phyloP scores from a whole-genome alignment of 2,329 filamentous ascomycete genomes.

The Claviceps maximensis region DNA sequence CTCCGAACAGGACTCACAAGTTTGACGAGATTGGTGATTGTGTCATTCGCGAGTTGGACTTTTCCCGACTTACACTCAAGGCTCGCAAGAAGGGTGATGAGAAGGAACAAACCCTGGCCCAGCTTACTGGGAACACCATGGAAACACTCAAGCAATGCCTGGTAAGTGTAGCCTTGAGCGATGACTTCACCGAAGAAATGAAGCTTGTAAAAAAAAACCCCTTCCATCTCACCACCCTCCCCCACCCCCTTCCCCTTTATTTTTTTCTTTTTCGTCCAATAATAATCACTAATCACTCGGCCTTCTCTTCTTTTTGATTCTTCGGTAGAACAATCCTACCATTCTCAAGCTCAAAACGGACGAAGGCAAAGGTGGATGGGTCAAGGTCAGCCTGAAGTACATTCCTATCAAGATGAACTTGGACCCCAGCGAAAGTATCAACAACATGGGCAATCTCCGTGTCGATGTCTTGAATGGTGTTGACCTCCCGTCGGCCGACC shows the following conservation, averaged over 20 bases:
- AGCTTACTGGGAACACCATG: slow-evolving; percentile 71
- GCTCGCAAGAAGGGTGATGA: slow-evolving; percentile 70
- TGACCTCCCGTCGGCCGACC: slow-evolving; percentile 83
- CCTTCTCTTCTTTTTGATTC: neutral
- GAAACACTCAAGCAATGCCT: slow-evolving; percentile 79
- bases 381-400: slow-evolving; percentile 90
- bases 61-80: slow-evolving; percentile 82
- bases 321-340: slow-evolving; percentile 68
- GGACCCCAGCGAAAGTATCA: slow-evolving; percentile 91
- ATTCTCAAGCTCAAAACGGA: slow-evolving; percentile 67
- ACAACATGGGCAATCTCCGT: slow-evolving; percentile 91
- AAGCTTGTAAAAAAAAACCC: no score
- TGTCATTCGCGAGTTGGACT: slow-evolving; percentile 92
- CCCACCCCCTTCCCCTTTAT: no score
- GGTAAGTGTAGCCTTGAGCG: slow-evolving; percentile 34
- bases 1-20: slow-evolving; percentile 52
- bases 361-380: slow-evolving; percentile 60
- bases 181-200: no score
- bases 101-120: slow-evolving; percentile 65
- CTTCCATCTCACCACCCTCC: no score
- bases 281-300: neutral
- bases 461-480: slow-evolving; percentile 83
- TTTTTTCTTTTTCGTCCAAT: neutral
- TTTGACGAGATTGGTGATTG: slow-evolving; percentile 93
- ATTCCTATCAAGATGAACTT: slow-evolving; percentile 89